Conservation (phyloP, 2,329 filamentous ascomycete species). For the Colletotrichum musicola region DNA sequence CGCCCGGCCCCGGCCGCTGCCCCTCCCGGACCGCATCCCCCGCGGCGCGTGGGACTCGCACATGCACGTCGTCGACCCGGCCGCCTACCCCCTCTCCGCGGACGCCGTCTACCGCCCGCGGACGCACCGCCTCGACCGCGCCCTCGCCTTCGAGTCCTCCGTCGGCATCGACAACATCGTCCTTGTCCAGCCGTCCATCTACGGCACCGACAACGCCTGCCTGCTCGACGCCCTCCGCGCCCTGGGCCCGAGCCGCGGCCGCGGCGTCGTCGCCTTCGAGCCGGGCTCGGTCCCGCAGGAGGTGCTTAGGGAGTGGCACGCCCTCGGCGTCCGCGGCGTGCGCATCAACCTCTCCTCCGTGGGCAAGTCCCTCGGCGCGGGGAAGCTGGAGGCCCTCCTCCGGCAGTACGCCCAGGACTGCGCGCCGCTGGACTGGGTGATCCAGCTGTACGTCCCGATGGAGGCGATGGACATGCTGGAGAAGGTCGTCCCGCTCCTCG, state of each 20-base stretch:
- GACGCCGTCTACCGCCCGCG: constrained; percentile 65
- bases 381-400: constrained; percentile 57
- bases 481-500: constrained; percentile 60
- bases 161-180: constrained; percentile 68
- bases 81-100: constrained; percentile 60
- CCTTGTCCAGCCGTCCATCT: constrained; percentile 72
- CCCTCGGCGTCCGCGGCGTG: constrained; percentile 69
- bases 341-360: constrained; percentile 70
- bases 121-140: constrained; percentile 63
- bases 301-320: constrained; percentile 66
- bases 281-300: constrained; percentile 48
- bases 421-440: constrained; percentile 64
- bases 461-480: constrained; percentile 62
- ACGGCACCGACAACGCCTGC: constrained; percentile 71
- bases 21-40: constrained; percentile 49
- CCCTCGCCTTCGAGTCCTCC: constrained; percentile 62
- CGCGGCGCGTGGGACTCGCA: constrained; percentile 69
- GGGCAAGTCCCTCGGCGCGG: constrained; percentile 53
- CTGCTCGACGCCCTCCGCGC: constrained; percentile 64
- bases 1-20: constrained; percentile 19
- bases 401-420: constrained; percentile 63
- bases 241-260: constrained; percentile 62
- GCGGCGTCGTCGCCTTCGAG: constrained; percentile 70
- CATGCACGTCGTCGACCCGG: constrained; percentile 72
- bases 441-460: constrained; percentile 70